phyloP scores from a whole-genome alignment of 805 yeast species.

The Groenewaldozyma salmanticensis region DNA sequence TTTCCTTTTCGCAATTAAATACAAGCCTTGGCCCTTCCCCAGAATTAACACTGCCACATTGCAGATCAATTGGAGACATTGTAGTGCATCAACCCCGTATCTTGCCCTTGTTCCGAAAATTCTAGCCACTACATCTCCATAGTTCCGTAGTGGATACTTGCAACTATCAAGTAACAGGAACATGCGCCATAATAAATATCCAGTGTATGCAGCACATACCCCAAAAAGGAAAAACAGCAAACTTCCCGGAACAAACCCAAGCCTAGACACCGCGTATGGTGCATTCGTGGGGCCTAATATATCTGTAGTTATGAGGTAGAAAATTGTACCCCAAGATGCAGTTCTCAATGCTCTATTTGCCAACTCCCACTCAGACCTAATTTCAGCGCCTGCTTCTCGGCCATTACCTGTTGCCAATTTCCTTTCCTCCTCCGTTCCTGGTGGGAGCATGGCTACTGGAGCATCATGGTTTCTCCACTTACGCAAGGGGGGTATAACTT shows the following conservation, averaged over 20 bases:
- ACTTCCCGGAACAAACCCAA: constrained; percentile 39
- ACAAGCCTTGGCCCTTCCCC: constrained; percentile 35
- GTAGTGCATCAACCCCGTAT: constrained; percentile 29
- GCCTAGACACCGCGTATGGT: constrained; percentile 35
- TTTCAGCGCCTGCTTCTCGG: neutral
- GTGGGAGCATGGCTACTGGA: neutral
- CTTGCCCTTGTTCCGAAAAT: constrained; percentile 30
- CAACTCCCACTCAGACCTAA: neutral
- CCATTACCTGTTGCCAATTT: neutral
- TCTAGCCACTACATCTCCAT: constrained; percentile 35
- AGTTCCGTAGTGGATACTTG: constrained; percentile 36
- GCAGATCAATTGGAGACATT: constrained; percentile 34
- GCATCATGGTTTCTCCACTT: neutral
- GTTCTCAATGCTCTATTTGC: constrained; percentile 18
- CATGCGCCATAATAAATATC: constrained; percentile 30
- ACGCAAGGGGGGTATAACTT: neutral
- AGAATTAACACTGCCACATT: constrained; percentile 36
- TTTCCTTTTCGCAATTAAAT: constrained; percentile 27
- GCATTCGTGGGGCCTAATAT: constrained; percentile 38
- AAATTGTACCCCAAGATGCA: constrained; percentile 26
- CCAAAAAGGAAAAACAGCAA: constrained; percentile 35
- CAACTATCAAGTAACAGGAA: constrained; percentile 32
- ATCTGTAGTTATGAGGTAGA: constrained; percentile 40
- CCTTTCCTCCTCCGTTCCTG: neutral
- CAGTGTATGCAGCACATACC: constrained; percentile 34